These are phyloP conservation scores for Rhododendron ovatum DNA, from an alignment of 148 eudicot species.

Conservation along the genomic window DNA sequence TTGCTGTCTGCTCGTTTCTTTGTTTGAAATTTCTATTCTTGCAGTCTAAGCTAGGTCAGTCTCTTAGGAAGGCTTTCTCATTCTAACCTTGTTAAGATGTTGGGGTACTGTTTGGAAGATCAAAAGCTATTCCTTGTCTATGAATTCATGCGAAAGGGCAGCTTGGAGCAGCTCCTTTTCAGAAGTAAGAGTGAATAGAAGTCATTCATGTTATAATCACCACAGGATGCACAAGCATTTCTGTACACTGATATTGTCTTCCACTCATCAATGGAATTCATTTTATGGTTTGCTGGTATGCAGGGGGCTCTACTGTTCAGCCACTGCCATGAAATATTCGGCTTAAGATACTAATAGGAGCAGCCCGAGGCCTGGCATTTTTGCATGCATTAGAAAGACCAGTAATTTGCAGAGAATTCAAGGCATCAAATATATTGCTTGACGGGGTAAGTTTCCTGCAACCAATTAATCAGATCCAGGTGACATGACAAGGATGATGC, in stretches of 20 bases:
- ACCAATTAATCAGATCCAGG: background rate
- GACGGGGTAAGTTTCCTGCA: conserved; percentile 54
- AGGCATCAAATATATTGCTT: conserved; percentile 80
- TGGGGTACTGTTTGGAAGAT: conserved; percentile 79
- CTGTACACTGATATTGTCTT: too few relatives aligned
- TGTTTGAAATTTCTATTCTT: background rate
- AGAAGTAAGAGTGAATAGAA: too few relatives aligned
- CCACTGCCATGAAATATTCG: conserved; percentile 85
- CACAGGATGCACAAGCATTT: too few relatives aligned
- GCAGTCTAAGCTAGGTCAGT: conserved; percentile 28
- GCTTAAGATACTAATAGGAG: conserved; percentile 74
- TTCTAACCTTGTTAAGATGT: conserved; percentile 73
- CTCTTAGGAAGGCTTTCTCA: conserved; percentile 45
- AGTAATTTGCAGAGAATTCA: conserved; percentile 72
- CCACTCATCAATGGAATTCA: conserved; percentile 17
- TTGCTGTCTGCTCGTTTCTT: background rate
- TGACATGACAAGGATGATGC: background rate
- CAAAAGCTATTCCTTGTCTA: conserved; percentile 71
- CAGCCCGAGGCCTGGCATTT: conserved; percentile 75
- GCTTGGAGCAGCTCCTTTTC: conserved; percentile 21
- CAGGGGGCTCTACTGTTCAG: conserved; percentile 70
- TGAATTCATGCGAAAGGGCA: conserved; percentile 79
- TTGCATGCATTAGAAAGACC: conserved; percentile 61
- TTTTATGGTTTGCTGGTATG: too few relatives aligned
- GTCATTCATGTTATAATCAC: too few relatives aligned